Percentiles rank a stretch among this genome's conserved stretches.
phyloP scores from a whole-genome alignment of 2,329 filamentous ascomycete genomes.

The Claviceps purpurea region DNA sequence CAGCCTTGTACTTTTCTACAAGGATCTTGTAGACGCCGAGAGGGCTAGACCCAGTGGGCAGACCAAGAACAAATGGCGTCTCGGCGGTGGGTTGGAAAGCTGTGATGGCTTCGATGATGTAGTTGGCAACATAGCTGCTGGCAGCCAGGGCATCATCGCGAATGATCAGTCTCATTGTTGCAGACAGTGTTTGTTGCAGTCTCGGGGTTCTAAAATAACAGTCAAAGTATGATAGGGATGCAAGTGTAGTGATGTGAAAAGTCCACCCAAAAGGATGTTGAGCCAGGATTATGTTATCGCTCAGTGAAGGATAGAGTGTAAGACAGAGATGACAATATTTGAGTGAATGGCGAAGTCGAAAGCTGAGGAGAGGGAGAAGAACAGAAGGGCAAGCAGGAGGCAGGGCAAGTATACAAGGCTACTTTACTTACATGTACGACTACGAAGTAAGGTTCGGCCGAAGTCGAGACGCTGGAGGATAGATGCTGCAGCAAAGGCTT shows the following conservation, averaged over 20 bases:
- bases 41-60: conserved; percentile 74
- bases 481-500: not conserved
- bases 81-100: conserved; percentile 57
- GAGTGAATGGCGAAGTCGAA: not conserved
- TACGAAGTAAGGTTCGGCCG: not conserved
- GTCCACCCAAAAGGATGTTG: not conserved
- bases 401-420: not conserved
- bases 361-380: not conserved
- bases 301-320: not conserved
- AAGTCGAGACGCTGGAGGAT: not conserved
- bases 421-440: not conserved
- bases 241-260: not conserved
- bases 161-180: conserved; percentile 67
- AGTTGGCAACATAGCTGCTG: conserved; percentile 66
- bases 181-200: conserved; percentile 9
- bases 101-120: conserved; percentile 72
- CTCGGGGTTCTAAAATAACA: not conserved
- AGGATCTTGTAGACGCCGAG: conserved; percentile 65
- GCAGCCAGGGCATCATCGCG: conserved; percentile 56
- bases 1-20: conserved; percentile 56
- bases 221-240: not conserved
- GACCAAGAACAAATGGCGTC: conserved; percentile 67
- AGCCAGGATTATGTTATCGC: not conserved
- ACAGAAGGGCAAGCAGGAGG: not conserved
- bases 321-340: not conserved